These are phyloP conservation scores for Boletus sp. DNA, from an alignment of 768 basidiomycete species.

Conservation along the genomic window DNA sequence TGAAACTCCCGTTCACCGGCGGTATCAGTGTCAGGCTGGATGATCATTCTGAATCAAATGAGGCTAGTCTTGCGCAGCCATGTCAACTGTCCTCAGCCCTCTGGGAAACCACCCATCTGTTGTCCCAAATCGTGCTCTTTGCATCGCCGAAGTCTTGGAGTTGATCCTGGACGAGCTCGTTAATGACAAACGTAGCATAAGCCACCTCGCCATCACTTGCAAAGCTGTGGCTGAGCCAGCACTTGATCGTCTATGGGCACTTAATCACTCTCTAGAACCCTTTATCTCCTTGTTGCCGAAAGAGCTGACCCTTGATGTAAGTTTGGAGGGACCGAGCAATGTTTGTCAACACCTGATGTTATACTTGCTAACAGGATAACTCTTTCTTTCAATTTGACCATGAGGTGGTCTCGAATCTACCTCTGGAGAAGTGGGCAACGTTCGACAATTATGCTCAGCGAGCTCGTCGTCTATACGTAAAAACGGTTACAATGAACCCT, in stretches of 20 bases:
- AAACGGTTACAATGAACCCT: conserved; percentile 26
- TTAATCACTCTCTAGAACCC: conserved; percentile 25
- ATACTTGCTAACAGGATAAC: conserved; percentile 12
- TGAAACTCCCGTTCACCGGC: not conserved
- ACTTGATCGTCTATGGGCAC: conserved; percentile 25
- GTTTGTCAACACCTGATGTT: conserved; percentile 7
- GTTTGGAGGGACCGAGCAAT: not conserved
- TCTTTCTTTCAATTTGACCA: conserved; percentile 18
- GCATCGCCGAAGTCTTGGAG: conserved; percentile 22
- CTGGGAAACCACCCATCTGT: not conserved
- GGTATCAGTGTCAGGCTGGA: too few relatives aligned
- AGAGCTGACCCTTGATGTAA: conserved; percentile 21
- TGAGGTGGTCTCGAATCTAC: conserved; percentile 1
- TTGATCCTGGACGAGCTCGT: conserved; percentile 23
- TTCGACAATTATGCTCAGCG: conserved; percentile 26
- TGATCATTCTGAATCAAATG: too few relatives aligned
- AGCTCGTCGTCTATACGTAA: conserved; percentile 22
- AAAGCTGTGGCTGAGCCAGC: conserved; percentile 18
- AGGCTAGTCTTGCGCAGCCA: not conserved
- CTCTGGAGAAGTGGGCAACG: conserved; percentile 14
- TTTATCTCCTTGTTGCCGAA: conserved; percentile 22
- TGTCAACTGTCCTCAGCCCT: not conserved
- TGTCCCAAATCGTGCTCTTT: conserved; percentile 6
- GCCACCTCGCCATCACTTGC: conserved; percentile 21
- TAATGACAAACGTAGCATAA: conserved; percentile 17